Percentiles rank a stretch among this genome's conserved stretches.
Conservation (phyloP, 495 filamentous ascomycete species). For the Rostrohypoxylon terebratum region DNA sequence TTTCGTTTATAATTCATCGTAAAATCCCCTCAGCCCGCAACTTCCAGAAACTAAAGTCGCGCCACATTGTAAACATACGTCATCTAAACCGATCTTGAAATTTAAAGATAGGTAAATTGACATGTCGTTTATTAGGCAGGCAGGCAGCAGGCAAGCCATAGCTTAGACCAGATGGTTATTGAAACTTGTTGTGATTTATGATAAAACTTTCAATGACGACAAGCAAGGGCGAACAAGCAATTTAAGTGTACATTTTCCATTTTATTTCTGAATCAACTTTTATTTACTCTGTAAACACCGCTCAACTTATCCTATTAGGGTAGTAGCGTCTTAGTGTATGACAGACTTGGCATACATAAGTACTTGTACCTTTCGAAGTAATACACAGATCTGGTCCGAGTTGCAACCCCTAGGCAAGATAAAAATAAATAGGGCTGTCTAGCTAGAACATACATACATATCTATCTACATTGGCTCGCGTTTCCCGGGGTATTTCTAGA, state of each 20-base stretch:
- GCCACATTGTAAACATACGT: constrained; percentile 7
- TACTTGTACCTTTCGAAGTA: constrained; percentile 3
- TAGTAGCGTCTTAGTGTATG: background rate
- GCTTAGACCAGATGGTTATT: background rate
- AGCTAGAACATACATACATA: background rate
- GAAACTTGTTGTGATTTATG: background rate
- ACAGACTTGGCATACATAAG: background rate
- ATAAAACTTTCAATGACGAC: constrained; percentile 4
- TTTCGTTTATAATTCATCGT: background rate
- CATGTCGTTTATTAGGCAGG: background rate
- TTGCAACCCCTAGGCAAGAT: constrained; percentile 4
- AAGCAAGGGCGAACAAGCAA: background rate
- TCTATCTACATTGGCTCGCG: background rate
- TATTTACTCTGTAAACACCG: too few relatives aligned
- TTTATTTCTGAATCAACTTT: background rate
- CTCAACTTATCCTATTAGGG: constrained; percentile 6
- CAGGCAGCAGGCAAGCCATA: background rate
- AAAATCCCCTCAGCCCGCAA: too few relatives aligned
- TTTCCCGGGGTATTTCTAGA: background rate
- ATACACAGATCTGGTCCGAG: constrained; percentile 1
- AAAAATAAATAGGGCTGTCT: constrained; percentile 8
- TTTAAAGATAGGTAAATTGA: background rate
- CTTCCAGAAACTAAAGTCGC: background rate
- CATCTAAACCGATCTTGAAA: constrained; percentile 3
- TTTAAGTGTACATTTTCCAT: background rate